Evolutionary conservation across 371 early-diverging fungal genomes (phyloP).

Genomic region (Mucor circinelloides): DNA sequence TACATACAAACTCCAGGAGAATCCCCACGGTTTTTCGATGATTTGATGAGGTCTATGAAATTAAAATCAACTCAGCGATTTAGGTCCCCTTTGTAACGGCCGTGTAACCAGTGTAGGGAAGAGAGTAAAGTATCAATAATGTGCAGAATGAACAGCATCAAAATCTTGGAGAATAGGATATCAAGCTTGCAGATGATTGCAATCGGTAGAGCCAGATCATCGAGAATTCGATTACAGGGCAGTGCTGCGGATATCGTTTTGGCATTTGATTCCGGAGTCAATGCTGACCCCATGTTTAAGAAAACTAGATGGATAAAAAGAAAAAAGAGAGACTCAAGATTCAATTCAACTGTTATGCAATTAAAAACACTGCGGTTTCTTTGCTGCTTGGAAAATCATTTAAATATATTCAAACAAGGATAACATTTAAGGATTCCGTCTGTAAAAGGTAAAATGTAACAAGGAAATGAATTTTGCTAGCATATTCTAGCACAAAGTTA

Average conservation of each 20-base stretch:
- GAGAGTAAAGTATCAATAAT: not conserved
- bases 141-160: not conserved
- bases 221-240: too few relatives aligned
- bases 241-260: too few relatives aligned
- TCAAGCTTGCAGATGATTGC: too few relatives aligned
- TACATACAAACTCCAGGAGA: not conserved
- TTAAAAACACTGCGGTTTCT: not conserved
- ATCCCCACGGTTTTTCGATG: not conserved
- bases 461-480: not conserved
- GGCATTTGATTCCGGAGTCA: too few relatives aligned
- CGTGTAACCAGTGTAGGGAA: not conserved
- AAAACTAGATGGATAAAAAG: not conserved
- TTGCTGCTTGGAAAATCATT: not conserved
- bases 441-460: not conserved
- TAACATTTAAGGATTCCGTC: not conserved
- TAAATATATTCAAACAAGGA: not conserved
- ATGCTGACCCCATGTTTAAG: too few relatives aligned
- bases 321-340: not conserved
- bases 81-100: not conserved
- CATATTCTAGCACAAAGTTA: not conserved
- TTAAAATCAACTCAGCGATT: not conserved
- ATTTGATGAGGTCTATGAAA: not conserved
- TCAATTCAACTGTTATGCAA: not conserved
- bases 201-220: too few relatives aligned
- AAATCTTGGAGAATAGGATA: not conserved